Percentiles rank a stretch among this genome's conserved stretches.
Conservation (phyloP, 2,329 filamentous ascomycete species). For the Monosporascus ibericus region DNA sequence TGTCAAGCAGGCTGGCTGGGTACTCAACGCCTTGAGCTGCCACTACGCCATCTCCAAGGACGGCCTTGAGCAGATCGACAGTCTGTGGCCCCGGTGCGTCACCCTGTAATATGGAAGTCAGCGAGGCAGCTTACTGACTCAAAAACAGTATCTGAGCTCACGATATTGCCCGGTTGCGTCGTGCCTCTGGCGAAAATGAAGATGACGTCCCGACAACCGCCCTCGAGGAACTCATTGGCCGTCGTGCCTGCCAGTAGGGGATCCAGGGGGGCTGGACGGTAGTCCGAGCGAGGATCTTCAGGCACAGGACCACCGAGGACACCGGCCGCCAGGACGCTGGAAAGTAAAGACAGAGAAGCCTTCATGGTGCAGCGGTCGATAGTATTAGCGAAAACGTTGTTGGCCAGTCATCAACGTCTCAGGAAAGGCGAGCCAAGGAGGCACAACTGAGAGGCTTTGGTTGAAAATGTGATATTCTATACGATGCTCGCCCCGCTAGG, state of each 20-base stretch:
- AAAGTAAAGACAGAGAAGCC: background rate
- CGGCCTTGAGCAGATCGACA: conserved; percentile 17
- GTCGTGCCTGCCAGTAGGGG: conserved; percentile 7
- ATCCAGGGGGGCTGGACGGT: background rate
- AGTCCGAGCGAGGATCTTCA: background rate
- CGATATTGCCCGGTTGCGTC: conserved; percentile 32
- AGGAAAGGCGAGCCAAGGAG: background rate
- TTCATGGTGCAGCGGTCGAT: background rate
- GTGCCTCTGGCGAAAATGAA: conserved; percentile 35
- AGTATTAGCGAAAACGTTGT: background rate
- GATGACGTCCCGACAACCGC: conserved; percentile 29
- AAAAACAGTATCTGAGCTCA: conserved; percentile 14
- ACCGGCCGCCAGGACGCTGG: background rate
- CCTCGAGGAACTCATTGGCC: conserved; percentile 30
- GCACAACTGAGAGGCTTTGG: background rate
- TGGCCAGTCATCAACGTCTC: background rate
- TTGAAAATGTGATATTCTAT: too few relatives aligned
- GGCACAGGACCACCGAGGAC: background rate
- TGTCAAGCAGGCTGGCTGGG: conserved; percentile 16
- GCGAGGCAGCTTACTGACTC: too few relatives aligned
- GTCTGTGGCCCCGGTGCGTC: conserved; percentile 20
- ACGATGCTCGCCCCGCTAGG: too few relatives aligned
- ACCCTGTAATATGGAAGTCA: conserved; percentile 8
- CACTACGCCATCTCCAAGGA: conserved; percentile 11
- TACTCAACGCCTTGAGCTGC: conserved; percentile 22